Conservation (phyloP, 106 monocot species). For the Phalaenopsis equestris region DNA sequence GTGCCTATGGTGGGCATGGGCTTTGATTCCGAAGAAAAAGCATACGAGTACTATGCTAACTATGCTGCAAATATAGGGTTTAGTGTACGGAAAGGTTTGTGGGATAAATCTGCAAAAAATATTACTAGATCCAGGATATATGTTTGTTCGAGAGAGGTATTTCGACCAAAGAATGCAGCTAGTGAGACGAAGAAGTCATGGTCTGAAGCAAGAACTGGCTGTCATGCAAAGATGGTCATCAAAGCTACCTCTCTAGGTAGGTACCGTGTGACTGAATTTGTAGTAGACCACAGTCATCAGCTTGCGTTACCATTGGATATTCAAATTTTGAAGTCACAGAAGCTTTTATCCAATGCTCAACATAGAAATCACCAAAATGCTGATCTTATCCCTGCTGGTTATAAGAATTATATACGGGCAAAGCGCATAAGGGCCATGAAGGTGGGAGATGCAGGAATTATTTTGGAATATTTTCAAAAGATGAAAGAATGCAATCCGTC, state of each 20-base stretch:
- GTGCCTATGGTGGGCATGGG: slow-evolving; percentile 67
- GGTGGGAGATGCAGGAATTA: slow-evolving; percentile 37
- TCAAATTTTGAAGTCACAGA: slow-evolving; percentile 47
- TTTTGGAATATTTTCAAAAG: slow-evolving; percentile 54
- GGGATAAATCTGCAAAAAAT: slow-evolving; percentile 59
- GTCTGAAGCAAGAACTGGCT: slow-evolving; percentile 61
- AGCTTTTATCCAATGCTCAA: slow-evolving; percentile 29
- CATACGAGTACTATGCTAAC: slow-evolving; percentile 51
- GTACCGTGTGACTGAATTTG: slow-evolving; percentile 59
- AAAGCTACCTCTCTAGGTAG: slow-evolving; percentile 35
- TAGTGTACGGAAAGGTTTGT: slow-evolving; percentile 69
- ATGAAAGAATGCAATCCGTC: slow-evolving; percentile 70
- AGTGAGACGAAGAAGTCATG: slow-evolving; percentile 34
- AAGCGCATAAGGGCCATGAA: slow-evolving; percentile 40
- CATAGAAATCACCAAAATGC: slow-evolving; percentile 22
- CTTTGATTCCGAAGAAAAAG: slow-evolving; percentile 66
- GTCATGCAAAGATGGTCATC: slow-evolving; percentile 50
- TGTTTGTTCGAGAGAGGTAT: slow-evolving; percentile 70
- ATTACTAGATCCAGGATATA: slow-evolving; percentile 41
- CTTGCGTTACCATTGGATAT: slow-evolving; percentile 61
- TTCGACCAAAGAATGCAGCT: slow-evolving; percentile 46
- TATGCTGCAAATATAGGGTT: slow-evolving; percentile 67
- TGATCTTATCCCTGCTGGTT: slow-evolving; percentile 41
- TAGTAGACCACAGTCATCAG: slow-evolving; percentile 56
- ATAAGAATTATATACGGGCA: slow-evolving; percentile 53